Evolutionary conservation across 805 yeast genomes (phyloP), one percentile per base, ranked within the genome.

Genomic region (Yamadazyma tumulicola): DNA sequence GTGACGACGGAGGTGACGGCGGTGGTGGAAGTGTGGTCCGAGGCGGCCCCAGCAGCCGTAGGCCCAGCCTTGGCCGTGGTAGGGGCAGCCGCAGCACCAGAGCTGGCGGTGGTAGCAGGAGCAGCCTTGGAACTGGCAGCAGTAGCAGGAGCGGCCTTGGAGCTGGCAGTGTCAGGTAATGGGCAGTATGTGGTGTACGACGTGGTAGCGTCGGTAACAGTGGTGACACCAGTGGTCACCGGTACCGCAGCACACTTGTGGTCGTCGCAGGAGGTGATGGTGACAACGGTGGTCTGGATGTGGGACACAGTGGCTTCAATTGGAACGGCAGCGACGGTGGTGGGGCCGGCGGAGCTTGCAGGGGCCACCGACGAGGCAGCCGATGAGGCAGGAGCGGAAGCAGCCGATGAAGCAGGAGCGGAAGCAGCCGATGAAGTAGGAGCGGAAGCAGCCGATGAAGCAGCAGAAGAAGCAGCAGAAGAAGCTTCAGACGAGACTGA

Each of bases 171-270:
- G 15, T 35, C 24, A 22, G 37, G 29, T 11, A 10, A 11, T 13
- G 29, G 25, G 7, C 60, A 56, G 55, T 52, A 56, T 25, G 61
- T 56, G 44, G 56, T 50, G 53, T 54, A 56, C 25, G 45, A 45
- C 29, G 61, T 54, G 31, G 39, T 37, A 29, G 45, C 47, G 27
- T 49, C 52, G 38, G 57, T 54, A 39, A 59, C 55, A 28, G 63
- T 57, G 44, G 62, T 58, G 23, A 57, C 38, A 46, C 63, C 64
- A 31, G 65, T 59, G 43, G 64, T 57, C 27, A 54, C 58, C 19
- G 59, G 48, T 19, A 37, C 46, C 27, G 43, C 41, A 8, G 40
- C 23, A 34, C 71, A 64, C 37, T 43, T 52, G 47, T 61, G 26
- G 34, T 55, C 54, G 6, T 51, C 39, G 42, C 71, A 65, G 14